Base-by-base conservation (phyloP, 176 grass and related monocot species). In the Poa annua region DNA sequence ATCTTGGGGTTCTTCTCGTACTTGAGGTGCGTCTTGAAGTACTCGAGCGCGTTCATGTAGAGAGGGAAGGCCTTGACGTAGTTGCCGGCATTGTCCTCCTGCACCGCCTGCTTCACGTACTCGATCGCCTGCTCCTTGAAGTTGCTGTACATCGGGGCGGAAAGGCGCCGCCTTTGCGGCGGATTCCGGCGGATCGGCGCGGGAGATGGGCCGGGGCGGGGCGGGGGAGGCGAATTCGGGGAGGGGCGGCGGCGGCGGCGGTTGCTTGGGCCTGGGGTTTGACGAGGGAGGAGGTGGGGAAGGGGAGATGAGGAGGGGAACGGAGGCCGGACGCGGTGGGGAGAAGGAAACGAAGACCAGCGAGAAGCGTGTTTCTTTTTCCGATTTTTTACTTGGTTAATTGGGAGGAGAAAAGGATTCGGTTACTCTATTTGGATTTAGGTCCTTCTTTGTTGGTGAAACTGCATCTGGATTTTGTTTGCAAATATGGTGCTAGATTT, bases 111-210 rank as follows among this genome's bases (percentile, higher is more conserved):
- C 84, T 88, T 99, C 78, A 99, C 97, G 77, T 94, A 96, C 89
- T 96, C 93, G 91, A 99, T 99, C 89, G 97, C 97, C 93, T 99
- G 93, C 89, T 99, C 97, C 84, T 99, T 99, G 97, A 99, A 99
- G 79, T 99, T 99, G 89, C 93, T 99, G 89, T 96, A 96, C 97
- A 99, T 99, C 80, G 45, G 65, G 61, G 51, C 3, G 35, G 41
- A 65, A 85, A 57, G 89, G 70, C 61, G 80, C 76, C 71, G 66
- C 50, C 71, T 82, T 67, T 66, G 77, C 76, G 78, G 87, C 87
- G 83, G 82, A 75, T 87, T 81, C 75, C 57, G 76, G 61, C 72
- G 70, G 56, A 80, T 87, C 84, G 90, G 65, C 29, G 69, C 42
- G 25, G 48, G 61, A 50, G 53, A 78, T 80, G 34, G 29, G 24